Base-by-base conservation (phyloP, 192 early-diverging fungal species). In the Funneliformis mosseae region DNA sequence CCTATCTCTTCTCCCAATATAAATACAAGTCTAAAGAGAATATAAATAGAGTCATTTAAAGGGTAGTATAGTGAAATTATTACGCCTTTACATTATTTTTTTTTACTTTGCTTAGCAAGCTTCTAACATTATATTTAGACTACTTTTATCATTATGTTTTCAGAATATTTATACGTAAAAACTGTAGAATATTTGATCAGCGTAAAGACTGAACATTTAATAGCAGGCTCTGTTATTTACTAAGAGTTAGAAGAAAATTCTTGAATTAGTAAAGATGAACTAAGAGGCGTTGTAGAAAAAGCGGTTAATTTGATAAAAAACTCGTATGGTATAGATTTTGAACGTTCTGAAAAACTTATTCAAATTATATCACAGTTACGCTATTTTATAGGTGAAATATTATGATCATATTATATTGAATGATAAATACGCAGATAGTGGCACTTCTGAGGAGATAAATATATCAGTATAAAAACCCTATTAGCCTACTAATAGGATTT, bases 101-200 rank as follows among this genome's bases (percentile, higher is more conserved):
- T 48, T 14, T n/a, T n/a, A n/a, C n/a, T n/a, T n/a, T n/a, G n/a
- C n/a, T n/a, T n/a, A n/a, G n/a, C n/a, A n/a, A n/a, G 10, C 46
- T 48, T 48, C 46, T 48, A 48, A 48, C 46, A 48, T 48, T 48
- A 48, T 48, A 48, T 48, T 48, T 48, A 12, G 10, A 48, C 46
- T 48, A 48, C 46, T 1, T 48, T 16, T 11, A 48, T 48, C 46
- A 63, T 70, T 38, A 63, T 27, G 61, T 63, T n/a, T 63, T 63
- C 61, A 25, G 61, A 63, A 63, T 25, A 63, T 70, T 38, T 70
- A 70, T 70, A 70, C 38, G 28, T 43, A 43, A 43, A 41, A 70
- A 70, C 11, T 21, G 33, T 70, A 70, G 68, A 70, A 38, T 70
- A 70, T 70, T 70, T 70, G 11, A 70, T 38, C 68, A 70, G 28